Evolutionary conservation across 1,284 basidiomycete genomes (phyloP), one percentile per base, ranked within the genome.

Genomic region (Melanopsichium pennsylvanicum): DNA sequence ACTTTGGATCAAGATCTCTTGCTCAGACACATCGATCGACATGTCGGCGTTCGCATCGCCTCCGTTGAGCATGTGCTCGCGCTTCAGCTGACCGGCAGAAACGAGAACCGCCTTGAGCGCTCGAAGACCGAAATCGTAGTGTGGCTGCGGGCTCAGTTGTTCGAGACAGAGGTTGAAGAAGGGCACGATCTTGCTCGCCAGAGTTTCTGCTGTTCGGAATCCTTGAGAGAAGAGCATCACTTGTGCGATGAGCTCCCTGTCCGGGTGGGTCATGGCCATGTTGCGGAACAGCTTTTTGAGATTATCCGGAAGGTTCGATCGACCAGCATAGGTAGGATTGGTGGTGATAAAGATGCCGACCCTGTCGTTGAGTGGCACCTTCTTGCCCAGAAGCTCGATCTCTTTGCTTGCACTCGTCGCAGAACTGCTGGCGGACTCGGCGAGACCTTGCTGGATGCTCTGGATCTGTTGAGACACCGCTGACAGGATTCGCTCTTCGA

Each of bases 181-280:
- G 0, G 95, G 96, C 13, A 99, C 95, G 55, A 99, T 91, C 84
- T 98, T 97, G 55, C 92, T 92, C 0, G 96, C 96, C 6, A 99
- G 86, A 0, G 88, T 89, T 82, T 97, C 96, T 5, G 97, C 96
- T 5, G 92, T 94, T 29, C 95, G 88, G 87, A 99, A 98, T 68
- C 97, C 97, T 84, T 98, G 96, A 13, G 96, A 97, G 85, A 97
- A 98, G 49, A 99, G 84, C 89, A 98, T 93, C 74, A 99, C 97
- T 83, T 99, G 96, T 2, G 96, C 96, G 74, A 99, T 99, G 45
- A 97, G 89, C 82, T 97, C 93, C 54, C 93, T 89, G 82, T 98
- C 96, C 23, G 96, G 96, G 47, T 92, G 89, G 2, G 96, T 97
- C 96, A 99, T 99, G 36, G 96, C 94, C 90, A 98, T 97, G 60